Evolutionary conservation across 2,329 filamentous ascomycete species (phyloP), one percentile per base, ranked within the genome.

Genomic region (Cladosporium sp.): DNA sequence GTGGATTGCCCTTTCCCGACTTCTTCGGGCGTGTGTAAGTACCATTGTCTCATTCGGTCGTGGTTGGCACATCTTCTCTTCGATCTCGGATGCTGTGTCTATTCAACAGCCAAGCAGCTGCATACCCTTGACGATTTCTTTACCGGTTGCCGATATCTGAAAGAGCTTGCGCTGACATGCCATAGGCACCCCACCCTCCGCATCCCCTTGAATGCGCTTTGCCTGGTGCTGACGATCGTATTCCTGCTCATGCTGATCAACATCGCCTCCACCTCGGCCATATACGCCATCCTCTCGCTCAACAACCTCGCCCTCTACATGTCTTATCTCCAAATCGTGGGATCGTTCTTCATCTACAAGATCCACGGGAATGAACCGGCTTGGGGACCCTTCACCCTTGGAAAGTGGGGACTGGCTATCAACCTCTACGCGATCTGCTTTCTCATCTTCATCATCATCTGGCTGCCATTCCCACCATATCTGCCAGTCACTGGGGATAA

Each of bases 171-270:
- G n/a, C n/a, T n/a, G n/a, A n/a, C n/a, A n/a, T n/a, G n/a, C n/a
- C n/a, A n/a, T 16, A 45, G 42, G 7, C 38, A 63, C 51, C 1
- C 43, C 4, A 39, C 22, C 11, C 60, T 51, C 25, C 32, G 40
- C 29, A 63, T 69, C 35, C 70, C 71, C 0, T 56, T 65, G 30
- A 69, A 68, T 5, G 64, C 69, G 4, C 61, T 72, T 25, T 58
- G 64, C 43, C 56, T 70, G 7, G 62, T 65, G 5, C 59, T 61
- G 22, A 43, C 48, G 11, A 54, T 65, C 12, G 54, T 60, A 5
- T 32, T 49, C 27, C 19, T 57, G 4, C 45, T 57, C 12, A 49
- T 49, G 22, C 27, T 56, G n/a, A 62, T 66, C 53, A 61, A 63
- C 38, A 55, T 64, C 9, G 59, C 55, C 38, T 62, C 58, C 11